A percentile compares a stretch with the other conserved stretches of the same genome.
Conservation (phyloP, 768 basidiomycete genomes). For the Crassisporium funariophilum region DNA sequence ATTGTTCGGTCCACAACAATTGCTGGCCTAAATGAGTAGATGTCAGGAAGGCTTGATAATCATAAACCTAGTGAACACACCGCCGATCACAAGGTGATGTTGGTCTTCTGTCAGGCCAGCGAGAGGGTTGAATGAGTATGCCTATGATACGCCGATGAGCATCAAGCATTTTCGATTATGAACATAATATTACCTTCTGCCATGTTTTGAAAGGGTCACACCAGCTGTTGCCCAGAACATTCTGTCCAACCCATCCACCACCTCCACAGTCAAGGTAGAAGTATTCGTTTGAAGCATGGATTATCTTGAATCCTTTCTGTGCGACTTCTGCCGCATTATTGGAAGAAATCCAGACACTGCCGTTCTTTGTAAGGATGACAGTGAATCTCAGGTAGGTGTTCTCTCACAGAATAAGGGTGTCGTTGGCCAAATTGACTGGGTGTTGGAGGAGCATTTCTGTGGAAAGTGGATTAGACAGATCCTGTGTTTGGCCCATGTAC, state of each 20-base stretch:
- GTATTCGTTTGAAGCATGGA: conserved; percentile 75
- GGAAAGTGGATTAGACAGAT: conserved; percentile 34
- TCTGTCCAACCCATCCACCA: conserved; percentile 68
- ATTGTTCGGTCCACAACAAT: conserved; percentile 76
- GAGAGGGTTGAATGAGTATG: conserved; percentile 76
- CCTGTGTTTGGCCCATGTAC: neutral
- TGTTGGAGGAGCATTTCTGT: conserved; percentile 68
- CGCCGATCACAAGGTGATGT: conserved; percentile 63
- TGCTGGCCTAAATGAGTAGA: conserved; percentile 48
- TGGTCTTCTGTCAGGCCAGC: conserved; percentile 55
- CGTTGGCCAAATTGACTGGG: conserved; percentile 43
- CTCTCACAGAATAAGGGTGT: conserved; percentile 58
- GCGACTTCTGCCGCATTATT: conserved; percentile 58
- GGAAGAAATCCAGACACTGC: conserved; percentile 74
- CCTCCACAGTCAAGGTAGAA: conserved; percentile 83
- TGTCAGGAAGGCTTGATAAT: neutral
- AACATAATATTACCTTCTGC: conserved; percentile 52
- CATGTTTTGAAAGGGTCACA: conserved; percentile 83
- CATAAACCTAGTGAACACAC: conserved; percentile 35
- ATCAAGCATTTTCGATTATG: neutral
- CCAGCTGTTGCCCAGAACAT: conserved; percentile 58
- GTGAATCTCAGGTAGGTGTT: no score
- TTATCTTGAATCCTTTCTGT: conserved; percentile 55
- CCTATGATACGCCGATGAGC: conserved; percentile 16
- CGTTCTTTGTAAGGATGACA: neutral